Evolutionary conservation across 352 stramenopile genomes (phyloP).

Genomic region (Blastocystis sp.): DNA sequence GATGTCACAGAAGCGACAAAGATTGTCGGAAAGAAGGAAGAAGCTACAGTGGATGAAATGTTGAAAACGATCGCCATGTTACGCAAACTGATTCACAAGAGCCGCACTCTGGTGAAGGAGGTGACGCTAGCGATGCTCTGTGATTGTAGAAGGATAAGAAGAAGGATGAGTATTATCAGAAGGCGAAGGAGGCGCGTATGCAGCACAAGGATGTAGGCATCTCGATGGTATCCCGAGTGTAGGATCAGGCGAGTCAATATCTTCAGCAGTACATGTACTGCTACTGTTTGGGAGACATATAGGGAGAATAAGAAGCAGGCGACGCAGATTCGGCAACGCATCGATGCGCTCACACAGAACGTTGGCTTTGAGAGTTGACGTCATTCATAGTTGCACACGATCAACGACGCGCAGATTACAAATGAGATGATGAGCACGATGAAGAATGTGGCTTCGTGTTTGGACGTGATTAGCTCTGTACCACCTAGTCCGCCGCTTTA

Average conservation of each 20-base stretch:
- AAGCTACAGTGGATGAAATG: neutral
- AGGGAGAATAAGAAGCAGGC: neutral
- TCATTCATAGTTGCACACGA: constrained; percentile 10
- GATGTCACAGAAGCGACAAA: neutral
- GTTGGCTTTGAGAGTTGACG: neutral
- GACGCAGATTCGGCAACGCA: neutral
- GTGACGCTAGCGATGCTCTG: neutral
- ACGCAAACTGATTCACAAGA: neutral
- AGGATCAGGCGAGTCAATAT: neutral
- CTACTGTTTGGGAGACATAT: neutral
- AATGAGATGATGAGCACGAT: neutral
- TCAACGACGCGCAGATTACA: neutral
- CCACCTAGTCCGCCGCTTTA: neutral
- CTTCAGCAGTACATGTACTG: neutral
- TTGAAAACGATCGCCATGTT: neutral
- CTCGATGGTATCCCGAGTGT: neutral
- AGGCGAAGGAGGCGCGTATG: neutral
- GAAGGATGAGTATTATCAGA: neutral
- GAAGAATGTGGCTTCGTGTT: neutral
- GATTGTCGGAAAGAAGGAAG: constrained; percentile 2
- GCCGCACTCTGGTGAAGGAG: neutral
- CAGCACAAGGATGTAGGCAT: neutral
- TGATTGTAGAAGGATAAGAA: neutral
- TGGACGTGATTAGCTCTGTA: constrained; percentile 4
- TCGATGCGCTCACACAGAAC: neutral